Conservation (phyloP, 164 flowering plant genomes). For the Nymphaea colorata region DNA sequence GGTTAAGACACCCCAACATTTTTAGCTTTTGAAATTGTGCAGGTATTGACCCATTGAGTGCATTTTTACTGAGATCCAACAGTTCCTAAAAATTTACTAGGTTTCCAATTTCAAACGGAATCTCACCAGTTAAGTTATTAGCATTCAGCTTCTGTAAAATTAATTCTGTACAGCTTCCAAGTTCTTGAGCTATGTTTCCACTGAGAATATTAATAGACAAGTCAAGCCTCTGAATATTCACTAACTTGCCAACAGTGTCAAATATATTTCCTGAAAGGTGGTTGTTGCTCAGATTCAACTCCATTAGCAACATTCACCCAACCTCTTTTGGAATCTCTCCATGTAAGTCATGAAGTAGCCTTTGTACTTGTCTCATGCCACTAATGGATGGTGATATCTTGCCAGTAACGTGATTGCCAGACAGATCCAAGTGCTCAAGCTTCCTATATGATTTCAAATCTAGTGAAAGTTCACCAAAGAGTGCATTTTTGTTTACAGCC, state of each 20-base stretch:
- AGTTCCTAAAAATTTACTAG: background rate
- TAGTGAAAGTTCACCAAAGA: slow-evolving; percentile 12
- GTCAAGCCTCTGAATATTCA: background rate
- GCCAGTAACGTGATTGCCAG: slow-evolving; percentile 14
- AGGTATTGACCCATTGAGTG: slow-evolving; percentile 2
- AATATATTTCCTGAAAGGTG: background rate
- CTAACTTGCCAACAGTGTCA: background rate
- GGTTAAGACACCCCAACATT: slow-evolving; percentile 2
- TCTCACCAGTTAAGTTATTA: slow-evolving; percentile 3
- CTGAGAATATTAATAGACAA: slow-evolving; percentile 1
- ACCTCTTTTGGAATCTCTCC: background rate
- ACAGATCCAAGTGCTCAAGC: slow-evolving; percentile 10
- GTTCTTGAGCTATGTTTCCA: slow-evolving; percentile 1
- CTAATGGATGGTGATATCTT: slow-evolving; percentile 10
- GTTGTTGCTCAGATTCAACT: background rate
- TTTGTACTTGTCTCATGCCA: slow-evolving; percentile 3
- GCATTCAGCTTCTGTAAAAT: background rate
- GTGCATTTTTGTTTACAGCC: slow-evolving; percentile 12
- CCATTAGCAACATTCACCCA: background rate
- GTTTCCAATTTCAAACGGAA: slow-evolving; percentile 1
- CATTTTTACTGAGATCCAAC: slow-evolving; percentile 5
- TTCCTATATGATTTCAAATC: slow-evolving; percentile 10
- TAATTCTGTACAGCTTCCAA: slow-evolving; percentile 3
- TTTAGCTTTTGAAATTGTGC: background rate
- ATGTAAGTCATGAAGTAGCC: background rate